Evolutionary conservation across 2,329 filamentous ascomycete genomes (phyloP).

Genomic region (Ascocoryne sarcoides): DNA sequence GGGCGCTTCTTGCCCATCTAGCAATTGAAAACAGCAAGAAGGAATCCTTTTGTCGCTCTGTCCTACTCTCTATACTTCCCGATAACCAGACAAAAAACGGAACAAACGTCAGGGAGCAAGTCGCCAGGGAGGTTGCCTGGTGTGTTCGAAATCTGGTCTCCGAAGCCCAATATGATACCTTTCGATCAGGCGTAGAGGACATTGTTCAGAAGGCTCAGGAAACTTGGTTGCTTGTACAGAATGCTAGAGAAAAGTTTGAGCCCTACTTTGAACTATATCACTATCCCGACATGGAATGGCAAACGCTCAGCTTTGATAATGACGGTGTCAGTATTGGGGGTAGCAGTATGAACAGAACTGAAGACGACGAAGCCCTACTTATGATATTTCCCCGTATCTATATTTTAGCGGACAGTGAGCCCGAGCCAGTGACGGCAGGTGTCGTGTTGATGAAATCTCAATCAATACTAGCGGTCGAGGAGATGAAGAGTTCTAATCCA

Average conservation of each 20-base stretch:
- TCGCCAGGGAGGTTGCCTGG: too few species aligned
- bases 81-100: too few species aligned
- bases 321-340: too few species aligned
- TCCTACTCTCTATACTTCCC: too few species aligned
- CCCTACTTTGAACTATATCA: constrained; percentile 1
- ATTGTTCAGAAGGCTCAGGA: neutral
- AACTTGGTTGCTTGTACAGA: constrained; percentile 1
- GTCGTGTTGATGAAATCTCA: constrained; percentile 5
- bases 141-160: too few species aligned
- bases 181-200: constrained; percentile 2
- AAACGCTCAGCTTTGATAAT: too few species aligned
- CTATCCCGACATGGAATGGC: neutral
- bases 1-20: neutral
- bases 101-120: too few species aligned
- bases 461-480: too few species aligned
- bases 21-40: neutral
- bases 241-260: constrained; percentile 3
- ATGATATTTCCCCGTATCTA: constrained; percentile 2
- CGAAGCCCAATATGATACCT: too few species aligned
- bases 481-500: too few species aligned
- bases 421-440: neutral
- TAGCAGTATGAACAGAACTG: too few species aligned
- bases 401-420: neutral
- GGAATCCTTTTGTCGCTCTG: neutral
- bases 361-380: too few species aligned